A percentile compares a stretch with the other conserved stretches of the same genome.
These are phyloP conservation scores for Pseudogymnoascus sp. DNA, from an alignment of 2,329 filamentous ascomycete species.

Conservation along the genomic window DNA sequence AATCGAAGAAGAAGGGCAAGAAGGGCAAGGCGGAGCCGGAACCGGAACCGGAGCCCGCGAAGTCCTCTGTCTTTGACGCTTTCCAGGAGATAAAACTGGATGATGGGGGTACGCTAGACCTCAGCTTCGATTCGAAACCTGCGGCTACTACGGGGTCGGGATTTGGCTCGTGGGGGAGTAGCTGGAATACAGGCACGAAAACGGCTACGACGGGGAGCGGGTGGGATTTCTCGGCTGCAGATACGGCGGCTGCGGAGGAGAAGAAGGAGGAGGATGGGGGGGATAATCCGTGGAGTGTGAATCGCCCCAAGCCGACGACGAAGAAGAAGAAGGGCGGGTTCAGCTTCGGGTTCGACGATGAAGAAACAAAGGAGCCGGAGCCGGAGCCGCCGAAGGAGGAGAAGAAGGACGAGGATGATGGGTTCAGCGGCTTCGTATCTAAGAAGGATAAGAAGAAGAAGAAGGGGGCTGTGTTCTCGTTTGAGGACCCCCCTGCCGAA, in stretches of 20 bases:
- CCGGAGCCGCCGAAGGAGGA: slow-evolving; percentile 24
- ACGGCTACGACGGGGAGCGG: slow-evolving; percentile 22
- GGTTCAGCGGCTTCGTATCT: slow-evolving; percentile 30
- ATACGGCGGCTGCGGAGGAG: slow-evolving; percentile 32
- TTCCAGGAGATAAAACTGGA: slow-evolving; percentile 64
- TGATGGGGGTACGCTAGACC: slow-evolving; percentile 48
- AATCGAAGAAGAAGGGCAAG: slow-evolving; percentile 51
- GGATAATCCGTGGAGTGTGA: slow-evolving; percentile 42
- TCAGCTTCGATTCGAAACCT: slow-evolving; percentile 45
- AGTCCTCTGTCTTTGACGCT: slow-evolving; percentile 37
- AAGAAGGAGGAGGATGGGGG: slow-evolving; percentile 36
- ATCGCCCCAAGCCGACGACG: slow-evolving; percentile 44
- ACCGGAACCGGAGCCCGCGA: slow-evolving; percentile 28
- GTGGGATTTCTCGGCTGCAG: slow-evolving; percentile 38
- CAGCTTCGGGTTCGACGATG: slow-evolving; percentile 43
- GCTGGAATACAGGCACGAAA: slow-evolving; percentile 45
- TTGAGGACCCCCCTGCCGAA: slow-evolving; percentile 22
- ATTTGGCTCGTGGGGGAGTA: slow-evolving; percentile 53
- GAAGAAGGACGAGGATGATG: slow-evolving; percentile 31
- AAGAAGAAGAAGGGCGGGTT: slow-evolving; percentile 37
- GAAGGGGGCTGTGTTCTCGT: slow-evolving; percentile 23
- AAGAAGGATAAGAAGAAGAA: slow-evolving; percentile 42
- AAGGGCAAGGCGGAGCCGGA: slow-evolving; percentile 32
- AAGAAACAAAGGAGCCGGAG: slow-evolving; percentile 27
- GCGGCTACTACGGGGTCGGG: slow-evolving; percentile 28